A percentile compares a stretch with the other conserved stretches of the same genome.
Evolutionary conservation across 2,329 filamentous ascomycete species (phyloP).

Genomic region (Ceratocystiopsis brevicomis): DNA sequence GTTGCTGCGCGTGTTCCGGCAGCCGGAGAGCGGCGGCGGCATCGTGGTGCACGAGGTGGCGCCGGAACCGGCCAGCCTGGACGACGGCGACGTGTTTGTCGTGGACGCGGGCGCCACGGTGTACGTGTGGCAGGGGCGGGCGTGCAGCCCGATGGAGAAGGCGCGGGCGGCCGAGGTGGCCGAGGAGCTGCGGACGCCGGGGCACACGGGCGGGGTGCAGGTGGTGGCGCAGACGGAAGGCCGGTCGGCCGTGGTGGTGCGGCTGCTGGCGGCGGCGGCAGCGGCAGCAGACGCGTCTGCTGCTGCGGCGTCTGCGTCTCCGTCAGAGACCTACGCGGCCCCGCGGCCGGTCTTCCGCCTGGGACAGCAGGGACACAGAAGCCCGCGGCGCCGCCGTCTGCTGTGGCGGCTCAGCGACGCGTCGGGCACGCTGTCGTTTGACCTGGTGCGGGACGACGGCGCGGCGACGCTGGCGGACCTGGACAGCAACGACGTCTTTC

Average conservation of each 20-base stretch:
- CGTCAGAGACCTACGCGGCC: no score
- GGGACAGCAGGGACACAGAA: background rate
- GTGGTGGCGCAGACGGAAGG: slow-evolving; percentile 43
- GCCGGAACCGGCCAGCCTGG: slow-evolving; percentile 40
- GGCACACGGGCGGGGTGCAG: slow-evolving; percentile 46
- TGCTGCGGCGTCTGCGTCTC: no score
- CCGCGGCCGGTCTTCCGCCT: slow-evolving; percentile 1
- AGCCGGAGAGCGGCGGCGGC: slow-evolving; percentile 27
- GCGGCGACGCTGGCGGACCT: slow-evolving; percentile 28
- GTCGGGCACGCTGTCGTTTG: slow-evolving; percentile 36
- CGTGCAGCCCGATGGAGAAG: slow-evolving; percentile 50
- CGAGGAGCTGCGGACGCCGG: slow-evolving; percentile 37
- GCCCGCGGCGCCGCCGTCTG: slow-evolving; percentile 10
- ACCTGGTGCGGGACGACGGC: slow-evolving; percentile 25
- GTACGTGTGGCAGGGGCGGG: slow-evolving; percentile 50
- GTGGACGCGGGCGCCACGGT: slow-evolving; percentile 44
- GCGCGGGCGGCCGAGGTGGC: slow-evolving; percentile 49
- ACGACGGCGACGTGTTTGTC: slow-evolving; percentile 47
- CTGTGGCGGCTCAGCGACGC: slow-evolving; percentile 46
- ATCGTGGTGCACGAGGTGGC: slow-evolving; percentile 45
- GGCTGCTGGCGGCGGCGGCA: slow-evolving; percentile 25
- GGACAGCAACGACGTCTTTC: slow-evolving; percentile 40
- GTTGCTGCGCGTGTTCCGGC: slow-evolving; percentile 44
- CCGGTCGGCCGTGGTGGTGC: slow-evolving; percentile 33
- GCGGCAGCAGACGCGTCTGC: no score